Conservation (phyloP, 2,329 filamentous ascomycete genomes). For the Nigrospora sphaerica region DNA sequence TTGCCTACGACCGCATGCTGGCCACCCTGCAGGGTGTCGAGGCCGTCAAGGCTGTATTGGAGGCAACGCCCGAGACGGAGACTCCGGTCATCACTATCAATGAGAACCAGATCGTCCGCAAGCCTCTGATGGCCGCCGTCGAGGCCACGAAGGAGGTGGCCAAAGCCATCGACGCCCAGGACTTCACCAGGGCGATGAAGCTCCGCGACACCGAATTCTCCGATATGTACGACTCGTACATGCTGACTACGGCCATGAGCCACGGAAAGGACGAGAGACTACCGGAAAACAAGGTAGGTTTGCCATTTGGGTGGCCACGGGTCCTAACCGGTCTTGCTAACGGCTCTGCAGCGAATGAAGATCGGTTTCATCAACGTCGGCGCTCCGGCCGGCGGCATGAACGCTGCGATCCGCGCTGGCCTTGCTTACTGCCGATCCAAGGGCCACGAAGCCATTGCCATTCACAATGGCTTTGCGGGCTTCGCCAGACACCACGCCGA, state of each 20-base stretch:
- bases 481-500: constrained; percentile 87
- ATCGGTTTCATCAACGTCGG: constrained; percentile 97
- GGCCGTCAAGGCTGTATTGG: constrained; percentile 84
- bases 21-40: constrained; percentile 90
- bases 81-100: constrained; percentile 94
- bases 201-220: constrained; percentile 89
- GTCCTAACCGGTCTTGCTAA: constrained; percentile 17
- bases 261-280: constrained; percentile 59
- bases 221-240: constrained; percentile 85
- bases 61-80: constrained; percentile 80
- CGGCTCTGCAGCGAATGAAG: constrained; percentile 61
- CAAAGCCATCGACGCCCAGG: constrained; percentile 71
- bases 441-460: constrained; percentile 87
- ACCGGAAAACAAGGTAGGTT: constrained; percentile 60
- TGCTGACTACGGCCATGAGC: constrained; percentile 81
- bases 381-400: constrained; percentile 95
- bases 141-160: constrained; percentile 78
- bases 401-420: constrained; percentile 86
- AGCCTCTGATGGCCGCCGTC: constrained; percentile 84
- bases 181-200: constrained; percentile 82
- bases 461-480: constrained; percentile 95
- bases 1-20: constrained; percentile 90
- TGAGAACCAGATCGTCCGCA: constrained; percentile 94
- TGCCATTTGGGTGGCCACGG: not conserved
- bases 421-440: constrained; percentile 88